Conservation (phyloP, 1,284 basidiomycete genomes). For the Thecaphora frezii region DNA sequence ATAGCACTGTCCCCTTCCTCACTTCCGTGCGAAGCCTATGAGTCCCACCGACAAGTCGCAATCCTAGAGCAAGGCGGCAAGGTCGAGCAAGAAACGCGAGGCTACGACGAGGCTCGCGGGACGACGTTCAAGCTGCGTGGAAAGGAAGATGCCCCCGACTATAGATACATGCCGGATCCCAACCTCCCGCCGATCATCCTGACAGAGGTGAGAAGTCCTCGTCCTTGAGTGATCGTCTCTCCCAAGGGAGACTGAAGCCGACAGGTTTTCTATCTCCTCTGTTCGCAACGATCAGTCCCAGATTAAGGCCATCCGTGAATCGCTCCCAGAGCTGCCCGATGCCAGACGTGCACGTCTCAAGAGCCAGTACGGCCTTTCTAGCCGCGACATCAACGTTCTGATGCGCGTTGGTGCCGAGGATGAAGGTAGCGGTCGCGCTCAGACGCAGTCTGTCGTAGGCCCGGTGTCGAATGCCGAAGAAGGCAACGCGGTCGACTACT, state of each 20-base stretch:
- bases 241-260: conserved; percentile 33
- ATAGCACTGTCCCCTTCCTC: no score
- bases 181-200: conserved; percentile 78
- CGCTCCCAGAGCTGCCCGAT: conserved; percentile 78
- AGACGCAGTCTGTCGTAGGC: background rate
- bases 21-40: conserved; percentile 64
- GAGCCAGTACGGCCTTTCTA: conserved; percentile 65
- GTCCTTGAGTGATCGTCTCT: conserved; percentile 41
- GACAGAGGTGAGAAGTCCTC: conserved; percentile 18
- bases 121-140: conserved; percentile 79
- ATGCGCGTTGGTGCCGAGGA: conserved; percentile 50
- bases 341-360: conserved; percentile 69
- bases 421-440: conserved; percentile 26
- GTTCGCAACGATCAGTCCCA: conserved; percentile 59
- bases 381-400: conserved; percentile 61
- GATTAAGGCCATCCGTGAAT: conserved; percentile 66
- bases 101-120: conserved; percentile 79
- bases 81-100: conserved; percentile 83
- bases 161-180: conserved; percentile 96
- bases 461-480: background rate
- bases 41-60: conserved; percentile 72
- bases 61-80: conserved; percentile 64
- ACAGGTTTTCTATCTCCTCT: conserved; percentile 61
- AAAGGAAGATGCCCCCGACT: conserved; percentile 93
- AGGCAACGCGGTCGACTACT: conserved; percentile 44